Evolutionary conservation across 169 alveolate genomes (phyloP).

Genomic region (Eimeria tenella): DNA sequence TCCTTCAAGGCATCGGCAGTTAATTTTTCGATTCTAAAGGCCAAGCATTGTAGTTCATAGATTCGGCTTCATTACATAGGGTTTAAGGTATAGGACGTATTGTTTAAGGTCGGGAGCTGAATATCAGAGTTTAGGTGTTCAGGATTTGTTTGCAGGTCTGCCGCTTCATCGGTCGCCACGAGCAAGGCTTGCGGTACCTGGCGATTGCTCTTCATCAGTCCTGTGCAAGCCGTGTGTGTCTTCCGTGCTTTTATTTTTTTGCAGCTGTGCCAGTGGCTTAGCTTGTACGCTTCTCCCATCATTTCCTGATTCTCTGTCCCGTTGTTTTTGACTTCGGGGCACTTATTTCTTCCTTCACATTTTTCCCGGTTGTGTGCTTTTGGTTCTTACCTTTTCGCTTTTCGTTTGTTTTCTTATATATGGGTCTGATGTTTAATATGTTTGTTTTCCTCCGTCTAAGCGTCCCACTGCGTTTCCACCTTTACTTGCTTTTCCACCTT

Average conservation of each 20-base stretch:
- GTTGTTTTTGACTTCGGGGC: neutral
- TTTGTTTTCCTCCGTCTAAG: neutral
- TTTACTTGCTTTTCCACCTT: neutral
- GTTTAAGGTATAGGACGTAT: conserved; percentile 1
- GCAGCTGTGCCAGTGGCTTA: neutral
- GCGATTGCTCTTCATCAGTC: conserved; percentile 86
- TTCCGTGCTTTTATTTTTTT: neutral
- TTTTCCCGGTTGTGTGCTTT: neutral
- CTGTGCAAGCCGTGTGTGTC: conserved; percentile 38
- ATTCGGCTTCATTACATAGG: neutral
- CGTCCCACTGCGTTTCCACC: neutral
- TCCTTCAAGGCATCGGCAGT: too few species aligned
- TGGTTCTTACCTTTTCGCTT: neutral
- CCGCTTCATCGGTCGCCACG: conserved; percentile 87
- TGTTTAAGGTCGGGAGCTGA: neutral
- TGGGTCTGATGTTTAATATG: neutral
- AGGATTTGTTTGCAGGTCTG: conserved; percentile 77
- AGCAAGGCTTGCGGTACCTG: conserved; percentile 85
- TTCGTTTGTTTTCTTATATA: neutral
- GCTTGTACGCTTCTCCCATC: neutral
- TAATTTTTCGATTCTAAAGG: too few species aligned
- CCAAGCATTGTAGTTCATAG: too few species aligned
- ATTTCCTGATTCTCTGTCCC: neutral
- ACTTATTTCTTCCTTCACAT: neutral
- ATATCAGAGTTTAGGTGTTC: neutral